Percentiles rank a stretch among this genome's conserved stretches.
These are phyloP conservation scores for Monosporozyma unispora DNA, from an alignment of 805 yeast genomes.

Conservation along the genomic window DNA sequence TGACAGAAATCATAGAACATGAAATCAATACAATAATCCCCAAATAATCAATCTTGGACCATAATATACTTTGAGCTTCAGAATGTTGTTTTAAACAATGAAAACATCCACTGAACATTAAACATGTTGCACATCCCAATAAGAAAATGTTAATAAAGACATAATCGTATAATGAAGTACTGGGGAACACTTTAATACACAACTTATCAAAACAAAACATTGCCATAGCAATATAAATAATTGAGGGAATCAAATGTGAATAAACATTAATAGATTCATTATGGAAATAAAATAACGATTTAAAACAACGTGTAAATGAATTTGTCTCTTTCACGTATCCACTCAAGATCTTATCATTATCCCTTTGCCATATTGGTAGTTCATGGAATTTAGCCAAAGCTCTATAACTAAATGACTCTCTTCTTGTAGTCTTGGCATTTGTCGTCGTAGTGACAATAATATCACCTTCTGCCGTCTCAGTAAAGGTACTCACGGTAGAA, in stretches of 20 bases:
- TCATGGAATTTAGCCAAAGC: conserved; percentile 37
- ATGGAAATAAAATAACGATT: conserved; percentile 47
- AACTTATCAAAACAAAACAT: conserved; percentile 23
- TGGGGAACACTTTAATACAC: conserved; percentile 26
- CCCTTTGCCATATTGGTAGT: conserved; percentile 64
- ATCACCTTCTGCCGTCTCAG: neutral
- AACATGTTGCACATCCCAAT: conserved; percentile 49
- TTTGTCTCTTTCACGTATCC: conserved; percentile 56
- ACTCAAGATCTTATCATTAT: conserved; percentile 54
- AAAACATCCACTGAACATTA: conserved; percentile 55
- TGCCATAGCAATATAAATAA: conserved; percentile 22
- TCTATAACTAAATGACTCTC: neutral
- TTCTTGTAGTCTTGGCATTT: neutral
- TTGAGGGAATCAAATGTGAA: conserved; percentile 46
- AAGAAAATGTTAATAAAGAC: conserved; percentile 45
- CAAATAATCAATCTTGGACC: conserved; percentile 66
- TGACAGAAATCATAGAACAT: conserved; percentile 47
- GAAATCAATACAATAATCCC: conserved; percentile 66
- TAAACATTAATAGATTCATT: conserved; percentile 69
- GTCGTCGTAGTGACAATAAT: neutral
- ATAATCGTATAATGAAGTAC: conserved; percentile 38
- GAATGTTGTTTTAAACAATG: conserved; percentile 66
- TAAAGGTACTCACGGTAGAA: neutral
- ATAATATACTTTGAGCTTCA: conserved; percentile 40
- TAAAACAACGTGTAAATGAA: conserved; percentile 38